Base-by-base conservation (phyloP, 192 early-diverging fungal species). In the Coemansia sp. region DNA sequence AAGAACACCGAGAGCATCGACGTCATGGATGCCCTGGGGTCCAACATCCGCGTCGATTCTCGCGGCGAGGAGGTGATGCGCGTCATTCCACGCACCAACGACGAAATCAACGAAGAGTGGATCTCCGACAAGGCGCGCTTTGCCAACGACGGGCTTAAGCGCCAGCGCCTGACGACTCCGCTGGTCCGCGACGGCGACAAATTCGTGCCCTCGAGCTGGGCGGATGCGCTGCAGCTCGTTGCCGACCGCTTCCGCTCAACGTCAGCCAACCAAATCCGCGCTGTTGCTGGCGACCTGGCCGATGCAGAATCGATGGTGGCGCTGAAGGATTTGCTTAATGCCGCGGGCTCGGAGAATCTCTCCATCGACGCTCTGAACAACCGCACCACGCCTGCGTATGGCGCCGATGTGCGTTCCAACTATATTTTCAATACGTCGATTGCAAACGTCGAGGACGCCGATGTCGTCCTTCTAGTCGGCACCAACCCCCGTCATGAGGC, bases 41-140 rank as follows among this genome's bases (percentile, higher is more conserved):
- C 88, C 70, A 97, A 92, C 85, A 96, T 99, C 73, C 91, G 95
- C 59, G 84, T 99, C 52, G 97, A 99, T 78, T 92, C 95, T 19
- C 90, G 95, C 48, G 97, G 97, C 69, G 82, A 92, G 29, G 95
- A 99, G 79, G 93, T 99, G 17, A 93, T 99, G 92, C 91, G 97
- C 62, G 87, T 99, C 34, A 76, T 97, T 11, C 97, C 97, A 34
- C 91, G 93, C 40, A 84, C 94, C 63, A 99, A 99, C 82, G 97
- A 99, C 66, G 94, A 91, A n/a, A 83, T 99, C 74, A 99, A 99
- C 80, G 92, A 96, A 80, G 97, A 99, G 85, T 99, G 97, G 97
- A 93, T 99, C 63, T 93, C 94, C 10, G 97, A 99, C 86, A 97
- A 96, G 87, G 95, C 94, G 50, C 89, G 97, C 35, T 97, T 93